Evolutionary conservation across 2,329 filamentous ascomycete species (phyloP).

Genomic region (Trichothecium roseum): DNA sequence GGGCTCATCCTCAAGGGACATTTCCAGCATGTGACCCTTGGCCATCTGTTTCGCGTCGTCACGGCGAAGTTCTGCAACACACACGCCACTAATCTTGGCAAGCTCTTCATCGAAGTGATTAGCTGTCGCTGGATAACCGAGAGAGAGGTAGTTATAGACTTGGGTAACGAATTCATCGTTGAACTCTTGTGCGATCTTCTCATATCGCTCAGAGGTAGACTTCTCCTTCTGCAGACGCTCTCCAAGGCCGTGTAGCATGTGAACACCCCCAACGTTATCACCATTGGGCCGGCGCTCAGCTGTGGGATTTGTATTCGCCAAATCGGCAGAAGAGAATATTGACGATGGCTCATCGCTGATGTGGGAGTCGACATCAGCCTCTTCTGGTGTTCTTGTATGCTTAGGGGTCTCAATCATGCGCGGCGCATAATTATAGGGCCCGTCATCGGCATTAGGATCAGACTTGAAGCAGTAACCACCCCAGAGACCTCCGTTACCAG

Average conservation of each 20-base stretch:
- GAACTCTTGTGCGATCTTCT: constrained; percentile 56
- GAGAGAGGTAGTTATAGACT: constrained; percentile 91
- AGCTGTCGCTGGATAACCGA: constrained; percentile 83
- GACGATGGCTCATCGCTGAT: constrained; percentile 30
- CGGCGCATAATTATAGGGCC: constrained; percentile 22
- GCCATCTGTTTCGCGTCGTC: constrained; percentile 55
- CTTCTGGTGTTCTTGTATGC: constrained; percentile 27
- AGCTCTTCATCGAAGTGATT: constrained; percentile 77
- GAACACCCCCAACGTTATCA: constrained; percentile 30
- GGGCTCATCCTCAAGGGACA: constrained; percentile 29
- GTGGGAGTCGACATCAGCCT: constrained; percentile 27
- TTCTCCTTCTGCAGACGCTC: constrained; percentile 40
- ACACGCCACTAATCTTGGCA: constrained; percentile 65
- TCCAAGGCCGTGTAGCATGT: constrained; percentile 40
- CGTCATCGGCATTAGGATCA: constrained; percentile 17
- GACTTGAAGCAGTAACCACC: constrained; percentile 54
- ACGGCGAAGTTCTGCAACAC: constrained; percentile 55
- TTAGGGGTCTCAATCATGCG: constrained; percentile 40
- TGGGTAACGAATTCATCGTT: constrained; percentile 81
- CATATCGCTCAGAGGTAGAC: constrained; percentile 36
- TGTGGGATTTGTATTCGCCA: constrained; percentile 9
- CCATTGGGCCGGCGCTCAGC: constrained; percentile 15
- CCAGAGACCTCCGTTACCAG: constrained; percentile 61
- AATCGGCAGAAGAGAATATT: constrained; percentile 13
- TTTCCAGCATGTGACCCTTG: constrained; percentile 63